phyloP scores from a whole-genome alignment of 2,329 filamentous ascomycete species.

The Talaromyces sp. region DNA sequence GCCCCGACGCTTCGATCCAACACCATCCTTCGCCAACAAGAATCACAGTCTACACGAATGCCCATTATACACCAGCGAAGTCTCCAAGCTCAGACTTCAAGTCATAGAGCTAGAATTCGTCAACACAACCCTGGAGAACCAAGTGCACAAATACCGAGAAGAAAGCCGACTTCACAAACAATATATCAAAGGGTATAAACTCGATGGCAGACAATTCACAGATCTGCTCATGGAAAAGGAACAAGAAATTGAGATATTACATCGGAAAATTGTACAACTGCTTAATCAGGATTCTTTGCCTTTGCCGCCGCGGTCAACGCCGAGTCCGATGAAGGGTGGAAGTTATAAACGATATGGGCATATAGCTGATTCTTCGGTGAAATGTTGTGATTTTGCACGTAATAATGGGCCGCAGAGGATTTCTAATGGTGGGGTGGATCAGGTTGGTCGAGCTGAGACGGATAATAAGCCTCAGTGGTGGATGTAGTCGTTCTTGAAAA shows the following conservation, averaged over 20 bases:
- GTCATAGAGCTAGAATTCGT: conserved; percentile 34
- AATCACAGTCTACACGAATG: conserved; percentile 2
- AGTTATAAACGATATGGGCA: background rate
- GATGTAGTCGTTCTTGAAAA: background rate
- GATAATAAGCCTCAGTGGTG: background rate
- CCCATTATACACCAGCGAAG: conserved; percentile 10
- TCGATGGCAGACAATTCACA: conserved; percentile 30
- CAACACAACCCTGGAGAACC: conserved; percentile 20
- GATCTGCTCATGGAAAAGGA: conserved; percentile 22
- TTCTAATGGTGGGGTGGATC: background rate
- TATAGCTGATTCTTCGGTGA: background rate
- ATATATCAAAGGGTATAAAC: conserved; percentile 47
- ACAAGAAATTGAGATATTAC: conserved; percentile 29
- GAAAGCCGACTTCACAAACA: conserved; percentile 51
- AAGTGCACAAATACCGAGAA: conserved; percentile 42
- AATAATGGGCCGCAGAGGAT: background rate
- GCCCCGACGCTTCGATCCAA: background rate
- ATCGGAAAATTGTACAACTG: conserved; percentile 24
- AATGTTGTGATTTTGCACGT: background rate
- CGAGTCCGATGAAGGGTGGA: background rate
- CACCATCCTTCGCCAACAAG: background rate
- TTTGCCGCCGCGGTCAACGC: background rate
- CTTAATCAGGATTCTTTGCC: conserved; percentile 15
- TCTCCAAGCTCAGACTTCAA: conserved; percentile 15
- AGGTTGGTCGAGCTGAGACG: background rate